Percentiles rank a stretch among this genome's conserved stretches.
phyloP scores from a whole-genome alignment of 2,329 filamentous ascomycete genomes.

The Fusarium brachygibbosum region DNA sequence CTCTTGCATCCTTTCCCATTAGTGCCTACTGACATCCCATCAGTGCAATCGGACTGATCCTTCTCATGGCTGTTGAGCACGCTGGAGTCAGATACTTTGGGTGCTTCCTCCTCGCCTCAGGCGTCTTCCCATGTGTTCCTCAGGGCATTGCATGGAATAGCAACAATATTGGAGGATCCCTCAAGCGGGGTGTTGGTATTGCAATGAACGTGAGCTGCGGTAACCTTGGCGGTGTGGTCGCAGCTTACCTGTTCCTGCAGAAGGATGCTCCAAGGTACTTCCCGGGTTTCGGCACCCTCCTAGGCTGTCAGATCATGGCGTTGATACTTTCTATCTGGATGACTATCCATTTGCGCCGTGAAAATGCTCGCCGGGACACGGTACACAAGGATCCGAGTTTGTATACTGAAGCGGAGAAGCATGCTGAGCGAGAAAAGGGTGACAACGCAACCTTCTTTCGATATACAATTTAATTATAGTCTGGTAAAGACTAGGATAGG shows the following conservation, averaged over 20 bases:
- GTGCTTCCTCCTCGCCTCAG: conserved; percentile 7
- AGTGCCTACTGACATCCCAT: background rate
- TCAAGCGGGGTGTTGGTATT: conserved; percentile 63
- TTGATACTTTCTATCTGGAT: background rate
- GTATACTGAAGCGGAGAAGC: background rate
- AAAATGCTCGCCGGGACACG: background rate
- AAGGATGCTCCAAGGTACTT: conserved; percentile 8
- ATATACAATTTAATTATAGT: background rate
- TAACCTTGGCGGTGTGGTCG: background rate
- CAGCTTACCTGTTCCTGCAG: background rate
- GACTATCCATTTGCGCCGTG: background rate
- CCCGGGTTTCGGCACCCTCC: background rate
- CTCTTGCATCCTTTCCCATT: background rate
- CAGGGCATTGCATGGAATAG: conserved; percentile 61
- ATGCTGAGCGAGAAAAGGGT: background rate
- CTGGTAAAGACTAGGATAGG: background rate
- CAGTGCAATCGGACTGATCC: background rate
- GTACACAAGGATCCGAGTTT: background rate
- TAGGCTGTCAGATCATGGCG: background rate
- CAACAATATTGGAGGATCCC: conserved; percentile 69
- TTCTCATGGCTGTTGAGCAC: conserved; percentile 1
- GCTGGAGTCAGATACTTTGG: conserved; percentile 3
- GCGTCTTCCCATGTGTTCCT: conserved; percentile 5
- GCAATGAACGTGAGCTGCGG: conserved; percentile 16
- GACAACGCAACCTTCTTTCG: conserved; percentile 11